Evolutionary conservation across 2,329 filamentous ascomycete genomes (phyloP).

Genomic region (Fusarium globosum): DNA sequence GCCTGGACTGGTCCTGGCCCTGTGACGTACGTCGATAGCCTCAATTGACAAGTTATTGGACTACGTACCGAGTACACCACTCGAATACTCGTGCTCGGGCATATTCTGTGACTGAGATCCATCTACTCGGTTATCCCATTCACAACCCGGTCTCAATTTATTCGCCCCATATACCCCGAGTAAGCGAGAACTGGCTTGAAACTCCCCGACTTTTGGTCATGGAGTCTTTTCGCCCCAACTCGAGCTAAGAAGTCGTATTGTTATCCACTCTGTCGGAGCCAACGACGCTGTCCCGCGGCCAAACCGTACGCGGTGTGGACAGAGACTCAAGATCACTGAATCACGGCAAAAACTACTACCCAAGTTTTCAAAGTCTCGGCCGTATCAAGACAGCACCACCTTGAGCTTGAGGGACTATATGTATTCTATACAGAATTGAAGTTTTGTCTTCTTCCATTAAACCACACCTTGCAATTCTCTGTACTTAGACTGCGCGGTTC

Average conservation of each 20-base stretch:
- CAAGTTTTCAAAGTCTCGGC: not conserved
- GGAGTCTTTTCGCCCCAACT: not conserved
- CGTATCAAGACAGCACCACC: not conserved
- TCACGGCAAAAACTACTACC: not conserved
- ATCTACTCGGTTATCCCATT: conserved; percentile 29
- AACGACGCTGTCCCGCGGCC: not conserved
- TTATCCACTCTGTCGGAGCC: conserved; percentile 13
- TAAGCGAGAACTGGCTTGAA: conserved; percentile 22
- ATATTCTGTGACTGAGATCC: conserved; percentile 1
- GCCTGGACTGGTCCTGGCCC: not conserved
- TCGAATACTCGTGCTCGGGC: not conserved
- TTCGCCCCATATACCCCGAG: conserved; percentile 19
- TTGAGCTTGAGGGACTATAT: not conserved
- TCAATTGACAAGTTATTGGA: not conserved
- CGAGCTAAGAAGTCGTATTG: not conserved
- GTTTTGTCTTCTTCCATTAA: not conserved
- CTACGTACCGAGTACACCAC: not conserved
- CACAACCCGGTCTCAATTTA: conserved; percentile 6
- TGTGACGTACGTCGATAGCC: not conserved
- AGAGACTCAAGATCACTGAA: not conserved
- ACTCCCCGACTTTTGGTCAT: conserved; percentile 18
- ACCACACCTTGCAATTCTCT: not conserved
- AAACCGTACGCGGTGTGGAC: not conserved
- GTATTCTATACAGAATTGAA: not conserved
- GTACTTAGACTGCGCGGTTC: not conserved